phyloP scores from a whole-genome alignment of 768 basidiomycete species.

The Kwoniella europaea region DNA sequence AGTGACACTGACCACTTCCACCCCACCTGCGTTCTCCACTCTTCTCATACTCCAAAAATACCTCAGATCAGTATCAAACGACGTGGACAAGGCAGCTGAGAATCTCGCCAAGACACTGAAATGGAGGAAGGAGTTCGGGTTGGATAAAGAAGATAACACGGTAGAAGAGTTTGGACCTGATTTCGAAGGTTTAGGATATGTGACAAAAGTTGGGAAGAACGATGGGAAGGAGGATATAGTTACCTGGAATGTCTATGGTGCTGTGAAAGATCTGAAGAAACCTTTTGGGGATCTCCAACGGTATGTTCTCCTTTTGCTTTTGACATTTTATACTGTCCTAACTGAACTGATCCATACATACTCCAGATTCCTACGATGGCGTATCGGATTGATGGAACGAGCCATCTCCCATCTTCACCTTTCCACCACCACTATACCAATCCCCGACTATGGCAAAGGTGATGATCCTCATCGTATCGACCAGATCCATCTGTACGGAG shows the following conservation, averaged over 20 bases:
- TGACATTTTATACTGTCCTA: not conserved
- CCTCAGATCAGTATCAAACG: slow-evolving; percentile 23
- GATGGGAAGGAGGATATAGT: slow-evolving; percentile 17
- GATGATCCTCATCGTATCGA: slow-evolving; percentile 30
- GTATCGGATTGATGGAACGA: slow-evolving; percentile 31
- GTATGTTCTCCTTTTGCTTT: slow-evolving; percentile 10
- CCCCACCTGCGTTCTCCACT: slow-evolving; percentile 16
- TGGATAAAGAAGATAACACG: not conserved
- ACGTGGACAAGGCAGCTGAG: slow-evolving; percentile 22
- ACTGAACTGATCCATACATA: not conserved
- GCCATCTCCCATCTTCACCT: slow-evolving; percentile 13
- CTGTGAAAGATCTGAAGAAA: slow-evolving; percentile 23
- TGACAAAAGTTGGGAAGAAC: slow-evolving; percentile 15
- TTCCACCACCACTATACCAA: slow-evolving; percentile 5
- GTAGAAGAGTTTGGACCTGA: slow-evolving; percentile 25
- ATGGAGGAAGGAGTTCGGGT: slow-evolving; percentile 36
- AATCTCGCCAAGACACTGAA: slow-evolving; percentile 22
- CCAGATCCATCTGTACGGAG: slow-evolving; percentile 34
- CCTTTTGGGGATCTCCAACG: slow-evolving; percentile 29
- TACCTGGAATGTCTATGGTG: slow-evolving; percentile 37
- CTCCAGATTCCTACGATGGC: slow-evolving; percentile 29
- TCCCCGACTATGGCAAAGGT: slow-evolving; percentile 24
- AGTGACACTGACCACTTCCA: slow-evolving; percentile 3
- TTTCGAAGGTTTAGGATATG: slow-evolving; percentile 27
- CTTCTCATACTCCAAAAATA: slow-evolving; percentile 33